Conservation (phyloP, 345 rosid genomes). For the Ailanthus altissimus region DNA sequence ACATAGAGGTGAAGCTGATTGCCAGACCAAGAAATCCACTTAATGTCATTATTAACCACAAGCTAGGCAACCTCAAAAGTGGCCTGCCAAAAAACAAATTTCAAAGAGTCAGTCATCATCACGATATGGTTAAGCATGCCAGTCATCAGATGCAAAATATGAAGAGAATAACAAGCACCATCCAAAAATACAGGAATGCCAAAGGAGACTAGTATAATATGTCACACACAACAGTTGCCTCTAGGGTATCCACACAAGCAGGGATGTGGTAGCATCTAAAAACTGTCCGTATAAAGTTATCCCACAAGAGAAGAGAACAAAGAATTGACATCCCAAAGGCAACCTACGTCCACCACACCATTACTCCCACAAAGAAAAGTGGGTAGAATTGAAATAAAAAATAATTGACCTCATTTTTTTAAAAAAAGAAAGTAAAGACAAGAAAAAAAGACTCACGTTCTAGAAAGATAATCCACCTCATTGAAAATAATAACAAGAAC, state of each 20-base stretch:
- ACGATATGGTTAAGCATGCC: not conserved
- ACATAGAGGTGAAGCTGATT: conserved; percentile 97
- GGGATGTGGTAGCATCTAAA: not conserved
- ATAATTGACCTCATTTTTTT: not conserved
- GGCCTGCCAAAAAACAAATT: conserved; percentile 55
- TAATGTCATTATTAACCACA: conserved; percentile 87
- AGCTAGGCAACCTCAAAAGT: conserved; percentile 71
- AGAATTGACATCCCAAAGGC: not conserved
- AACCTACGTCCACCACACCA: not conserved
- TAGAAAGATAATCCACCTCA: conserved; percentile 77
- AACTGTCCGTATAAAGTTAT: not conserved
- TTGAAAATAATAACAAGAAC: conserved; percentile 74
- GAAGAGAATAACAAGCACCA: not conserved
- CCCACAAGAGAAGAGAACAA: not conserved
- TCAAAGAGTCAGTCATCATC: conserved; percentile 17
- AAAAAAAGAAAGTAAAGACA: not conserved
- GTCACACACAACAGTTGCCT: not conserved
- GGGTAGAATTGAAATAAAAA: not conserved
- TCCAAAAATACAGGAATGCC: not conserved
- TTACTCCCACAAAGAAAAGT: not conserved
- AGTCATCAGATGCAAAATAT: not conserved
- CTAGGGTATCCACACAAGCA: not conserved
- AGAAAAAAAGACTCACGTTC: conserved; percentile 57
- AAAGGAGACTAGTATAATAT: not conserved
- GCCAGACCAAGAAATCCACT: conserved; percentile 96